Evolutionary conservation across 1,139 yeast genomes (phyloP), one percentile per base, ranked within the genome.

Genomic region (Yamadazyma siamensis): DNA sequence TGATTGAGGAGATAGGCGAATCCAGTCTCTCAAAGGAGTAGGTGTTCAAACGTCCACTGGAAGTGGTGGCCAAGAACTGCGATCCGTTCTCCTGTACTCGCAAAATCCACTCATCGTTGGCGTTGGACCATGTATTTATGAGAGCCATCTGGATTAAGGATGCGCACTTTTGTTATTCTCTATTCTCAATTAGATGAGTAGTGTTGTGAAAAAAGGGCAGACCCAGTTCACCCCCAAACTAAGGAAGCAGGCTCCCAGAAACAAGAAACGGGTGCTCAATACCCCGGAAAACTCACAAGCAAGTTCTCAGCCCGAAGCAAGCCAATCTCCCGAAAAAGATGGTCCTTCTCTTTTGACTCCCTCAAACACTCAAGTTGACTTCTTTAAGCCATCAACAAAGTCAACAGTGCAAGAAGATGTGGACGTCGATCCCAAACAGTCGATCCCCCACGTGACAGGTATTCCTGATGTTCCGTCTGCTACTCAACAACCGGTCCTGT

Each of bases 131-230:
- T 3, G 35, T 25, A 13, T 35, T 35, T 8, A 31, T 12, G 9
- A 35, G 24, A 9, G 10, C n/a, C n/a, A n/a, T n/a, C n/a, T n/a
- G n/a, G n/a, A n/a, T n/a, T n/a, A n/a, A n/a, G n/a, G n/a, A n/a
- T n/a, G n/a, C n/a, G n/a, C n/a, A n/a, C n/a, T n/a, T n/a, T n/a
- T n/a, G n/a, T n/a, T n/a, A n/a, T n/a, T n/a, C n/a, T n/a, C n/a
- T n/a, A n/a, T n/a, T n/a, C n/a, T n/a, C 9, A 16, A 21, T 27
- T 40, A n/a, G 28, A 71, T 71, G 77, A 70, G 75, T 62, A 66
- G 75, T 61, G 56, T 71, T 26, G 68, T 71, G 18, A 68, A 62
- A 52, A 65, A 67, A 49, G 41, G 42, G 6, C 54, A 60, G 27
- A 52, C 70, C 13, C 66, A 55, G 35, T 68, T 68, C 46, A 52